phyloP scores from a whole-genome alignment of 108 stramenopile species.

The Aurantiochytrium sp. region DNA sequence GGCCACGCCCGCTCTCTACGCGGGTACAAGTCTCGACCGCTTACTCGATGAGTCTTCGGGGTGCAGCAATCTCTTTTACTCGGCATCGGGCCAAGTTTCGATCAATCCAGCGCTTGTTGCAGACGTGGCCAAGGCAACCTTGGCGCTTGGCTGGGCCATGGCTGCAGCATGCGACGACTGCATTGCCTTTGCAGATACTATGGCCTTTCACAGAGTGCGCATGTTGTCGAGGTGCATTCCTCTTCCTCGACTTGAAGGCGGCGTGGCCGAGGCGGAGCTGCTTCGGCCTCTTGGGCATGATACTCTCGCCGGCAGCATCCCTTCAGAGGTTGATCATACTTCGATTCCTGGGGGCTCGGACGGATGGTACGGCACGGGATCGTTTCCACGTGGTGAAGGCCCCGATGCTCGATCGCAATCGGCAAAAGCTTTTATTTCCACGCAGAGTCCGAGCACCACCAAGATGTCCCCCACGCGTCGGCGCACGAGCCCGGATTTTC shows the following conservation, averaged over 20 bases:
- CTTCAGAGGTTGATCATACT: too few species aligned
- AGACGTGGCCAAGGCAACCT: not conserved
- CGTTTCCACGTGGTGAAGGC: too few species aligned
- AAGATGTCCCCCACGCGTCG: not conserved
- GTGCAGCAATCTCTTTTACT: not conserved
- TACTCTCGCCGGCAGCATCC: too few species aligned
- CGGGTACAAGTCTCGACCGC: not conserved
- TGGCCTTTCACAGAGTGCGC: not conserved
- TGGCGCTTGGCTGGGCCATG: not conserved
- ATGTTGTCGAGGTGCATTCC: not conserved
- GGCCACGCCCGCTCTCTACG: not conserved
- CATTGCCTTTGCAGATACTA: not conserved
- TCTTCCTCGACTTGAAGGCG: not conserved
- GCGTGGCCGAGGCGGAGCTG: not conserved
- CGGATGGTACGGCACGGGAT: too few species aligned
- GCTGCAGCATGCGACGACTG: not conserved
- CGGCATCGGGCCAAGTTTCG: not conserved
- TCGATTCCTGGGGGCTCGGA: too few species aligned
- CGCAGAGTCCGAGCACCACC: not conserved
- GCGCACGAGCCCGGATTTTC: not conserved
- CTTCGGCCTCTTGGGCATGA: too few species aligned
- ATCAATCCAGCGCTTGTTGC: not conserved
- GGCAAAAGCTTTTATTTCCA: not conserved
- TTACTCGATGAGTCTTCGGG: not conserved
- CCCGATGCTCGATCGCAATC: too few species aligned